These are phyloP conservation scores for Suillus paluster DNA, from an alignment of 768 basidiomycete species.

Conservation along the genomic window DNA sequence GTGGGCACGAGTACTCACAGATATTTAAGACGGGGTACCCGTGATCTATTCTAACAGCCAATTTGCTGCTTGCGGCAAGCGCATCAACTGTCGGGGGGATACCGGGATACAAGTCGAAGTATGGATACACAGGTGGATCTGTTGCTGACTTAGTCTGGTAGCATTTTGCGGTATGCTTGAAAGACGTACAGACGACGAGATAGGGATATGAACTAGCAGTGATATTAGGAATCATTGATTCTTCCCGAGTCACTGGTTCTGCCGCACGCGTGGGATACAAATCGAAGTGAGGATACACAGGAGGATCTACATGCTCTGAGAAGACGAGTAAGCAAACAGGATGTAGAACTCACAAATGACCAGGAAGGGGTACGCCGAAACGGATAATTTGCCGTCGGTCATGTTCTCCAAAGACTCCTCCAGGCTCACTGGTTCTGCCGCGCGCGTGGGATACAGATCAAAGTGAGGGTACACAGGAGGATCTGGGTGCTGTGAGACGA, in stretches of 20 bases:
- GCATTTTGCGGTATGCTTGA: conserved; percentile 5
- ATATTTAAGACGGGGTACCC: conserved; percentile 19
- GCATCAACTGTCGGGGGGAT: not conserved
- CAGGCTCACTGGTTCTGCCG: not conserved
- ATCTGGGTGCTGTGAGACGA: conserved; percentile 33
- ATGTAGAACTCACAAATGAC: no score
- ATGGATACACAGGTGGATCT: conserved; percentile 47
- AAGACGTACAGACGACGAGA: conserved; percentile 10
- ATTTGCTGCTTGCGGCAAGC: not conserved
- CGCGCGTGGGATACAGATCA: conserved; percentile 28
- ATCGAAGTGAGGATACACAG: conserved; percentile 40
- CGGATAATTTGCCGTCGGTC: no score
- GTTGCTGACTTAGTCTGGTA: conserved; percentile 2
- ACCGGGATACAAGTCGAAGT: conserved; percentile 33
- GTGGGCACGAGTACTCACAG: conserved; percentile 12
- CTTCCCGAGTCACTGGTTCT: conserved; percentile 13
- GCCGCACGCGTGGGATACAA: conserved; percentile 22
- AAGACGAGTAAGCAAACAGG: not conserved
- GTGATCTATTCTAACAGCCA: conserved; percentile 8
- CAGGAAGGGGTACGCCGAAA: no score
- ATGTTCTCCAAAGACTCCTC: not conserved
- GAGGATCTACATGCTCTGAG: conserved; percentile 7
- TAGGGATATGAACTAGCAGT: conserved; percentile 7
- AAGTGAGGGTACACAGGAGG: conserved; percentile 41
- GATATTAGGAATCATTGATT: not conserved